Base-by-base conservation (phyloP, 1,139 yeast species). In the Suhomyces bolitotheri region DNA sequence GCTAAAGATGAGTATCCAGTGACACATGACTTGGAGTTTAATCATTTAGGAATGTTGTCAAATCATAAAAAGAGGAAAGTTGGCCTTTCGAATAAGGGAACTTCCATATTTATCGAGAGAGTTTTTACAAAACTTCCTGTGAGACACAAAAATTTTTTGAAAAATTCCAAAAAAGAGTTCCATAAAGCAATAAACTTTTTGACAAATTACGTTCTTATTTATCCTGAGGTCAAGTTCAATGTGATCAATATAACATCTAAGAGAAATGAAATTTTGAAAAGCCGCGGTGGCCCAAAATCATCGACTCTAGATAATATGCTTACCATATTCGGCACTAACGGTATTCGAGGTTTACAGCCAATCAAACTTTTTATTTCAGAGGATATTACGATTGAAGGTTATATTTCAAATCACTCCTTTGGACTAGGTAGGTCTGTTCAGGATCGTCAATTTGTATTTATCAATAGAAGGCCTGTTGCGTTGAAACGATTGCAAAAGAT, bases 401-500 rank as follows among this genome's bases (percentile, higher is more conserved):
- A 60, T 41, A 71, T 90, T 3, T 88, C 97, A 0, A 76, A 80
- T 43, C 78, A 82, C 28, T 80, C 92, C 0, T 82, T 82, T 58
- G 96, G 96, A 0, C 71, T 80, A 53, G 71, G 71, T 2, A 64
- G 95, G 25, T 68, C 80, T 7, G 62, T 83, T 1, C 66, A 73
- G 14, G 97, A 89, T 54, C 66, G 95, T 15, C 98, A 92, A 54
- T 73, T 76, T 36, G 49, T 85, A 23, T 90, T 64, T 48, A 69
- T 92, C 19, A 94, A 94, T 53, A 67, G 70, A 21, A 64, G 98
- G 38, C 98, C 98, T 0, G 78, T 88, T 4, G 53, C 61, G 1
- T 65, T 82, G 45, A 79, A 80, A 19, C 66, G 68, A 23, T 53
- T 90, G 16, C 50, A 68, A 4, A 83, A 79, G 50, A 62, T 81